Base-by-base conservation (phyloP, 2,329 filamentous ascomycete species). In the Elsinoe australis region DNA sequence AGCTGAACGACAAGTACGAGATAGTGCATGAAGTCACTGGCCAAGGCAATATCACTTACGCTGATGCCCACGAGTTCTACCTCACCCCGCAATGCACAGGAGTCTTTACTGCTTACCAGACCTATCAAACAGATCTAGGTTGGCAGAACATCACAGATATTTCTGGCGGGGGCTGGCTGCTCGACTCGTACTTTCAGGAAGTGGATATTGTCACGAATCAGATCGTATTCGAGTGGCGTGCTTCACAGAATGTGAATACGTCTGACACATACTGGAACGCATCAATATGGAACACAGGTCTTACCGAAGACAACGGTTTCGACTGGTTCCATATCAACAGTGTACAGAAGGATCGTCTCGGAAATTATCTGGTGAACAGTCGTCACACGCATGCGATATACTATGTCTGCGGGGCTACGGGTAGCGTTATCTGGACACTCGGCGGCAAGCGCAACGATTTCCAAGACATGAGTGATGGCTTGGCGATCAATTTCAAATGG, bases 261-360 rank as follows among this genome's bases (percentile, higher is more conserved):
- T 47, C 32, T 18, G 51, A 55, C 26, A 35, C 51, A 15, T 34
- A 9, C 12, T 15, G 21, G 22, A 5, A 5, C 10, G 8, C 38
- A 12, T n/a, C 17, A 2, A 12, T 14, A 3, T 22, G 28, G 6
- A 14, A 14, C 4, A 19, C 19, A 38, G 49, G 38, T 24, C 41
- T 2, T 44, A 42, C 18, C 18, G 15, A 19, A n/a, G 14, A 10
- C 17, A 5, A 12, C 17, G 15, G 12, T 26, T 53, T 49, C 18
- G 73, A 76, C 52, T 74, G 66, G 58, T 73, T 72, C 58, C 73
- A 76, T 56, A 69, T 78, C 58, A 75, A 77, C 59, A 72, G 72
- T 34, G 60, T 78, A 19, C 69, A 73, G 54, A 75, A 76, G 56
- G 68, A 70, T 44, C 54, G 60, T 0, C 56, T 65, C 0, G 72